Evolutionary conservation across 495 filamentous ascomycete genomes (phyloP), one percentile per base, ranked within the genome.

Genomic region (Pyrenula massariospora): DNA sequence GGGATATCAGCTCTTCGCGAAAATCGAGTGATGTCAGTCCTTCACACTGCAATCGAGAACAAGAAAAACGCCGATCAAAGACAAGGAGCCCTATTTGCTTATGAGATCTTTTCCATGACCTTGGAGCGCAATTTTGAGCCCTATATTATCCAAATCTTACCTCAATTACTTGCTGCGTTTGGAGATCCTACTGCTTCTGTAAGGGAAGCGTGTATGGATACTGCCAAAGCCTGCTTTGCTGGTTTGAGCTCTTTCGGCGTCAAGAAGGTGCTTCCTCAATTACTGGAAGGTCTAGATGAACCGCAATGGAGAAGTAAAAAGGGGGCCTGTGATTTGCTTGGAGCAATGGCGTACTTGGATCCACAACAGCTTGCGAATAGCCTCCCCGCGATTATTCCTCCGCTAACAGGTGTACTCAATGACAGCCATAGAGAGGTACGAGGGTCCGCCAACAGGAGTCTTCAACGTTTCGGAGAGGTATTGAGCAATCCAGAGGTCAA

Each of bases 401-500:
- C 94, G 5, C 76, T 97, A 56, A 97, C 93, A 0, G 79, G 84
- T 48, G 93, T 97, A 1, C 75, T 98, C 49, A 98, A 95, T 61
- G 93, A 97, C 71, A 96, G 89, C 54, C 93, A 98, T 70, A 98
- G 97, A 70, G 93, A 98, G 64, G 93, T 98, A 12, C 81, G 93
- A 57, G 72, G 78, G 22, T 89, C 91, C 10, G 93, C 94, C 2
- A 98, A 98, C 67, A 84, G 92, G 62, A 95, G 89, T 71, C 78
- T 98, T 66, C 91, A 98, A 73, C 85, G 93, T 21, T 98, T 98
- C 70, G 93, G 93, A 52, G 93, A 98, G 60, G 94, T 98, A 57
- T 97, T 98, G 70, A 93, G 82, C 72, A 97, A 97, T 67, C 93
- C 93, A 11, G 93, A 98, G 67, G 87, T 98, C 61, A 95, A 95